Conservation (phyloP, 2,329 filamentous ascomycete species). For the Fusarium camptoceras region DNA sequence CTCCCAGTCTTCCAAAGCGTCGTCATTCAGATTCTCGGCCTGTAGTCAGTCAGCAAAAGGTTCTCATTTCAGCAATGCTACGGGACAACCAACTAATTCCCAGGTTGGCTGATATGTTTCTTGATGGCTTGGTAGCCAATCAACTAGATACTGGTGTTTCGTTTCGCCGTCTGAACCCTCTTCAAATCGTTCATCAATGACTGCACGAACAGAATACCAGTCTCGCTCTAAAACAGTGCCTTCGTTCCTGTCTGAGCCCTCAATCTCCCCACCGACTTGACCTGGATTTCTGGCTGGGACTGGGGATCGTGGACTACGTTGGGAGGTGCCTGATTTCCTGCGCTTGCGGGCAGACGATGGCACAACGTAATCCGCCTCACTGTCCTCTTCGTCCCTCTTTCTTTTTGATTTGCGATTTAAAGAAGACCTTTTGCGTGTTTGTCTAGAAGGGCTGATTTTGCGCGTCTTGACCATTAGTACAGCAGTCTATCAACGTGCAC, state of each 20-base stretch:
- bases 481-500: conserved; percentile 21
- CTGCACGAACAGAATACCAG: conserved; percentile 52
- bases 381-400: conserved; percentile 10
- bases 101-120: conserved; percentile 52
- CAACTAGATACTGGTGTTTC: conserved; percentile 52
- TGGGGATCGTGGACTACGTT: neutral
- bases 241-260: neutral
- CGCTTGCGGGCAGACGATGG: conserved; percentile 10
- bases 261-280: neutral
- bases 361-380: conserved; percentile 8
- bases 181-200: conserved; percentile 50
- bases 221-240: neutral
- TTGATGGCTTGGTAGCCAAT: conserved; percentile 54
- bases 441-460: conserved; percentile 36
- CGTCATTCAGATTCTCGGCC: conserved; percentile 30
- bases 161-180: conserved; percentile 28
- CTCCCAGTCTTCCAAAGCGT: conserved; percentile 50
- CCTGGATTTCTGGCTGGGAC: neutral
- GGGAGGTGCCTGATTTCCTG: conserved; percentile 6
- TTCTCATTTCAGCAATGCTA: conserved; percentile 2
- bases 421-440: conserved; percentile 33
- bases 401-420: conserved; percentile 33
- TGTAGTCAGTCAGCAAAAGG: neutral
- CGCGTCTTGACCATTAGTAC: conserved; percentile 52
- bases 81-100: conserved; percentile 42